Base-by-base conservation (phyloP, 441 rosid species). In the Erodium texanum region DNA sequence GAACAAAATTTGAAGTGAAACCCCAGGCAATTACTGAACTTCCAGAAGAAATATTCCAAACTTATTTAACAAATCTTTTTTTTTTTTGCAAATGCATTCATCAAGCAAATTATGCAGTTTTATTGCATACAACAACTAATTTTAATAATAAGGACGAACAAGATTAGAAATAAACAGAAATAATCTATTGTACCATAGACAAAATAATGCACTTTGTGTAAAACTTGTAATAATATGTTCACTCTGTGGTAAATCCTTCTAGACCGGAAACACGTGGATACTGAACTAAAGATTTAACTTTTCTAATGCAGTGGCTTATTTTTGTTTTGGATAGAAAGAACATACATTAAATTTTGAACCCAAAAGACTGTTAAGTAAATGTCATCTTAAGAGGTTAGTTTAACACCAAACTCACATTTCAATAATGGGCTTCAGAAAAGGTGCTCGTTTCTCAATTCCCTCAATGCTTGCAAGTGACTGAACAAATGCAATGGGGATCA, bases 381-480 rank as follows among this genome's bases (percentile, higher is more conserved):
- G 34, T 45, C 43, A 22, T 52, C 32, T 54, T 24, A 61, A 67
- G 41, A 63, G 67, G 63, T 27, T 63, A 8, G 69, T 63, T 56
- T 65, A 68, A 68, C 36, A 74, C 27, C 29, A 54, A 29, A 85
- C 91, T 87, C 75, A 92, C 98, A 22, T 8, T 75, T 95, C 91
- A 38, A 92, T 78, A 45, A 95, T 7, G 69, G 83, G 67, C 71
- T n/a, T 81, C 78, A 95, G 82, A 82, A 88, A 90, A 7, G 96
- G 87, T 0, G 77, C 88, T 67, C 38, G 81, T 81, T 92, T 87
- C 78, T 84, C 96, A 0, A 95, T 87, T 64, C 93, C 95, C 61
- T 87, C 95, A 59, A 95, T 72, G 74, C 88, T 95, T 65, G 99
- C 99, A 70, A 95, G 83, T 72, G 96, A 76, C 83, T 95, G 98